Conservation (phyloP, 768 basidiomycete species). For the Cystofilobasidium bisporidii region DNA sequence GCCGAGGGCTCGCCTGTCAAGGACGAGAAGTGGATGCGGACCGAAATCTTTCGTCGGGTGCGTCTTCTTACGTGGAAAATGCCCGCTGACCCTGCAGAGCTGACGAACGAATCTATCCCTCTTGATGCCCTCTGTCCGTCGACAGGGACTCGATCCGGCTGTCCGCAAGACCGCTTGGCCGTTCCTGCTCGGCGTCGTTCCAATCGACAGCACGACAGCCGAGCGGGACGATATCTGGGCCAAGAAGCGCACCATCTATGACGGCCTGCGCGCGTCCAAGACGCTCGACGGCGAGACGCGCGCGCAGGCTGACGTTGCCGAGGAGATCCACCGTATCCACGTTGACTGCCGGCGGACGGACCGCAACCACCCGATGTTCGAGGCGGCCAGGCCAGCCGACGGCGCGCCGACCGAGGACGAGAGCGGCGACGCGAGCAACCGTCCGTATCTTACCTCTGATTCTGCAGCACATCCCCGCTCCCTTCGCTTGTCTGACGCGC, state of each 20-base stretch:
- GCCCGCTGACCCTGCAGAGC: background rate
- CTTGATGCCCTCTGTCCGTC: background rate
- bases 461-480: no score
- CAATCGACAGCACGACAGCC: constrained; percentile 61
- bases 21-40: constrained; percentile 35
- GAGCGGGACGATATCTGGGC: constrained; percentile 58
- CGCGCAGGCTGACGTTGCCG: constrained; percentile 17
- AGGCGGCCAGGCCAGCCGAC: constrained; percentile 56
- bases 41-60: constrained; percentile 39
- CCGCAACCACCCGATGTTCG: constrained; percentile 81
- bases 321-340: constrained; percentile 63
- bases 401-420: constrained; percentile 33
- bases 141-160: constrained; percentile 49
- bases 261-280: constrained; percentile 17
- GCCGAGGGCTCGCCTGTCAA: constrained; percentile 3
- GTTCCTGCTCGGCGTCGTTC: constrained; percentile 70
- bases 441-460: constrained; percentile 30
- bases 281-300: constrained; percentile 11
- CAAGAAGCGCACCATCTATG: constrained; percentile 49
- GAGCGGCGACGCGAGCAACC: constrained; percentile 36
- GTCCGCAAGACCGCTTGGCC: constrained; percentile 80
- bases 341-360: constrained; percentile 97
- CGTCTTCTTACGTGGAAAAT: background rate
- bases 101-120: no score
- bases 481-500: background rate